Evolutionary conservation across 2,329 filamentous ascomycete species (phyloP).

Genomic region (Escovopsis weberi): DNA sequence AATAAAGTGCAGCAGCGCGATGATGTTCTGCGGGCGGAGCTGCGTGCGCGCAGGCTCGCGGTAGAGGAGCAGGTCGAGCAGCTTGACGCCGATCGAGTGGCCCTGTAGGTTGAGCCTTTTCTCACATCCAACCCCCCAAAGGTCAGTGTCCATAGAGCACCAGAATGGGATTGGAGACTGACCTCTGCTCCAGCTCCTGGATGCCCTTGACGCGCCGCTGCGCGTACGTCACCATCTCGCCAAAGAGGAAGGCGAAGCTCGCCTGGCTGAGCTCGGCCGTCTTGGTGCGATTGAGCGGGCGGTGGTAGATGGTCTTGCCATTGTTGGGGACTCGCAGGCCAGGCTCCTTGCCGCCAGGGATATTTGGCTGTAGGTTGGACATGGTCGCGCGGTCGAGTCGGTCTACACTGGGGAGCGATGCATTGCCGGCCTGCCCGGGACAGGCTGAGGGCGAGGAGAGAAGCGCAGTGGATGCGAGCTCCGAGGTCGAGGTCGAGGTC

Average conservation of each 20-base stretch:
- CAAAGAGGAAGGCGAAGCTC: slow-evolving; percentile 90
- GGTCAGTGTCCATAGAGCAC: neutral
- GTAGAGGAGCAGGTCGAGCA: slow-evolving; percentile 89
- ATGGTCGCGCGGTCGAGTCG: slow-evolving; percentile 16
- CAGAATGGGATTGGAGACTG: too few relatives aligned
- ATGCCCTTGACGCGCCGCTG: slow-evolving; percentile 84
- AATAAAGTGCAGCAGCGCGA: slow-evolving; percentile 87
- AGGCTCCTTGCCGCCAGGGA: slow-evolving; percentile 32
- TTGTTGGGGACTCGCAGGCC: slow-evolving; percentile 79
- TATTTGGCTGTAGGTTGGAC: slow-evolving; percentile 35
- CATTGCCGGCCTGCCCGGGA: slow-evolving; percentile 2
- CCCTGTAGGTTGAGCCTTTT: slow-evolving; percentile 74
- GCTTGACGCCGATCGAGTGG: slow-evolving; percentile 83
- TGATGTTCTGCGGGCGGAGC: slow-evolving; percentile 71
- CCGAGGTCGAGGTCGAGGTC: too few relatives aligned
- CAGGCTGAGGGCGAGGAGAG: too few relatives aligned
- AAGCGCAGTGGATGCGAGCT: too few relatives aligned
- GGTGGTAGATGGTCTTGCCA: slow-evolving; percentile 96
- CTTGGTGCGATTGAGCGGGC: slow-evolving; percentile 79
- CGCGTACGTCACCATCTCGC: slow-evolving; percentile 92
- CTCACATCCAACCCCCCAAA: neutral
- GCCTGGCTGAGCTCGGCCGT: slow-evolving; percentile 82
- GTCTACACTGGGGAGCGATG: neutral
- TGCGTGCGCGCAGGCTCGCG: slow-evolving; percentile 57
- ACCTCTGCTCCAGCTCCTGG: slow-evolving; percentile 86